These are phyloP conservation scores for Solanum okadae DNA, from an alignment of 257 asterid species.

Conservation along the genomic window DNA sequence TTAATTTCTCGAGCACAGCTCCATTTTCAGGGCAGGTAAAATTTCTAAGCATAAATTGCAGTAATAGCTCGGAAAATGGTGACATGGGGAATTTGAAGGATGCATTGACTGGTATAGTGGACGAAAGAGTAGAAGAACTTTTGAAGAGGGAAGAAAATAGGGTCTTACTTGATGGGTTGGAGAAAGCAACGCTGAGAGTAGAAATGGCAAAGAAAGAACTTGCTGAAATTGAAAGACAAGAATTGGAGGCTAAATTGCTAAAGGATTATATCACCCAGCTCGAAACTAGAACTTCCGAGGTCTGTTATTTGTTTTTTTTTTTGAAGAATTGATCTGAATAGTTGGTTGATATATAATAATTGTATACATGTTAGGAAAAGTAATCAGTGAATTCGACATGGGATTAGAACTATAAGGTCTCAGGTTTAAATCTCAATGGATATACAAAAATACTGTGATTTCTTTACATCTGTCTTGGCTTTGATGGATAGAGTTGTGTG, in stretches of 20 bases:
- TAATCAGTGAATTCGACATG: not conserved
- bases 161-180: conserved; percentile 65
- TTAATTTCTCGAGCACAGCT: conserved; percentile 2
- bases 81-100: conserved; percentile 31
- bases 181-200: conserved; percentile 69
- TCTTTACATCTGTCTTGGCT: not conserved
- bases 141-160: conserved; percentile 70
- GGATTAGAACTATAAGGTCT: not conserved
- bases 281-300: conserved; percentile 77
- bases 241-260: conserved; percentile 48
- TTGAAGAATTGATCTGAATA: not conserved
- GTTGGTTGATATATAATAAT: not conserved
- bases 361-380: not conserved
- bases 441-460: not conserved
- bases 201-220: conserved; percentile 68
- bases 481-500: not conserved
- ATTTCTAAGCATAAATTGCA: conserved; percentile 35
- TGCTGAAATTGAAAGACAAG: conserved; percentile 71
- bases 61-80: conserved; percentile 15
- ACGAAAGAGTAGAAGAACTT: conserved; percentile 56
- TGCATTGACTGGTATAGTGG: conserved; percentile 58
- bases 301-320: not conserved
- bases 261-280: conserved; percentile 62
- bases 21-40: conserved; percentile 11
- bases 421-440: not conserved